Evolutionary conservation across 1,284 basidiomycete genomes (phyloP).

Genomic region (Pholiota adiposa): DNA sequence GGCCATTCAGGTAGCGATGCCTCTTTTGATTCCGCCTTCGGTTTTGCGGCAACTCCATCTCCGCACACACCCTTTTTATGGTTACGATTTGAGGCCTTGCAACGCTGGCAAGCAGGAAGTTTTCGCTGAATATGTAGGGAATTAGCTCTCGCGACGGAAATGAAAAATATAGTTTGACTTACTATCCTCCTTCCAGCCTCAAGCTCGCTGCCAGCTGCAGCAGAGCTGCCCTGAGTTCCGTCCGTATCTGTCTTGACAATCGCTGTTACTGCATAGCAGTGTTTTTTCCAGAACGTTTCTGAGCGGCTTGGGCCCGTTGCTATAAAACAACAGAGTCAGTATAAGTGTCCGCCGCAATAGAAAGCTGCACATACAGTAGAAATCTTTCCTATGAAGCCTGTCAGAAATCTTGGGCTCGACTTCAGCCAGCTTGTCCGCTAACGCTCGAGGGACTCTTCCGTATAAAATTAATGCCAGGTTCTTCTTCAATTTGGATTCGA

Average conservation of each 20-base stretch:
- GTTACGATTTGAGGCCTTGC: neutral
- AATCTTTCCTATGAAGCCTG: neutral
- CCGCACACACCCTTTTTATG: neutral
- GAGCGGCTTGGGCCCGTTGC: neutral
- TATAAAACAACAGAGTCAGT: neutral
- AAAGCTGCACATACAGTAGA: neutral
- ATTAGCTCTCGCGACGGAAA: neutral
- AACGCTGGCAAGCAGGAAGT: neutral
- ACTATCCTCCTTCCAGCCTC: neutral
- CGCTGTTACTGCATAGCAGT: conserved; percentile 6
- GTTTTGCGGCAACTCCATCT: conserved; percentile 1
- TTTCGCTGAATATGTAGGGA: neutral
- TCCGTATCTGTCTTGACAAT: neutral
- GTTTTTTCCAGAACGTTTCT: conserved; percentile 10
- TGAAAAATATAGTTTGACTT: neutral
- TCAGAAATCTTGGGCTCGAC: conserved; percentile 5
- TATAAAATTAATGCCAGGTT: neutral
- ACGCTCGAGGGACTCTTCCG: conserved; percentile 6
- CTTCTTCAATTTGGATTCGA: neutral
- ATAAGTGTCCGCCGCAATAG: neutral
- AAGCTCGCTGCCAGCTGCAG: no score
- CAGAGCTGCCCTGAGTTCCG: neutral
- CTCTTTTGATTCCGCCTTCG: neutral
- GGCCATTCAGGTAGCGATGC: conserved; percentile 4
- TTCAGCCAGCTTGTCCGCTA: conserved; percentile 1